Evolutionary conservation across 2,329 filamentous ascomycete species (phyloP).

Genomic region (Sphaerostilbella broomeana): DNA sequence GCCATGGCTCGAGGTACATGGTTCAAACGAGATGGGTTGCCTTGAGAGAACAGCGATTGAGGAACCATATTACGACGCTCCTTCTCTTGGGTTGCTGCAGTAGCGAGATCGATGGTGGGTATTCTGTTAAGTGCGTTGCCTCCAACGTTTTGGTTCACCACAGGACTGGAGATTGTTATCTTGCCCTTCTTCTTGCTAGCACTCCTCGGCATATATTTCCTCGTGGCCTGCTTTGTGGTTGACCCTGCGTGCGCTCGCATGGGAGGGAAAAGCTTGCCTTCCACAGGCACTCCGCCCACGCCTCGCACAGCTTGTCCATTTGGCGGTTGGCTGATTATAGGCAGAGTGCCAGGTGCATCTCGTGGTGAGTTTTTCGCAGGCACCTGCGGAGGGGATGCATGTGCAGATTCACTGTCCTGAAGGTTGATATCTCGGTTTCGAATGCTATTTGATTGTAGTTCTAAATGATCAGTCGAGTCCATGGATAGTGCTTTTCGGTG

Average conservation of each 20-base stretch:
- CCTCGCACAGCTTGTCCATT: constrained; percentile 30
- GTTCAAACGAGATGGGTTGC: constrained; percentile 25
- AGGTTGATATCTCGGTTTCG: constrained; percentile 13
- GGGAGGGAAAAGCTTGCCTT: constrained; percentile 37
- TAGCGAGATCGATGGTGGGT: constrained; percentile 43
- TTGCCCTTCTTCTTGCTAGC: constrained; percentile 30
- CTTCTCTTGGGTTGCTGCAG: constrained; percentile 41
- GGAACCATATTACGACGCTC: constrained; percentile 33
- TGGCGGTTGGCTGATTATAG: constrained; percentile 32
- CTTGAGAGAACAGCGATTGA: constrained; percentile 24
- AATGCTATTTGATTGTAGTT: neutral
- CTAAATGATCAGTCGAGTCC: neutral
- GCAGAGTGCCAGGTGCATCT: constrained; percentile 22
- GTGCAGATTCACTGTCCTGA: neutral
- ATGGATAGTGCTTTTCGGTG: constrained; percentile 1
- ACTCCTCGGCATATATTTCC: constrained; percentile 13
- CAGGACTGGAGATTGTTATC: constrained; percentile 44
- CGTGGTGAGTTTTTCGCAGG: neutral
- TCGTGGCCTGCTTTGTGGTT: constrained; percentile 13
- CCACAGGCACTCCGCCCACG: constrained; percentile 33
- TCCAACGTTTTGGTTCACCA: constrained; percentile 31
- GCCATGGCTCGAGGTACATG: constrained; percentile 28
- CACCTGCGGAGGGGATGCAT: no score
- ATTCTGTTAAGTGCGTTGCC: constrained; percentile 39
- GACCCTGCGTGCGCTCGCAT: constrained; percentile 27